A percentile compares a stretch with the other conserved stretches of the same genome.
Conservation (phyloP, 2,329 filamentous ascomycete genomes). For the Fusarium sp. region DNA sequence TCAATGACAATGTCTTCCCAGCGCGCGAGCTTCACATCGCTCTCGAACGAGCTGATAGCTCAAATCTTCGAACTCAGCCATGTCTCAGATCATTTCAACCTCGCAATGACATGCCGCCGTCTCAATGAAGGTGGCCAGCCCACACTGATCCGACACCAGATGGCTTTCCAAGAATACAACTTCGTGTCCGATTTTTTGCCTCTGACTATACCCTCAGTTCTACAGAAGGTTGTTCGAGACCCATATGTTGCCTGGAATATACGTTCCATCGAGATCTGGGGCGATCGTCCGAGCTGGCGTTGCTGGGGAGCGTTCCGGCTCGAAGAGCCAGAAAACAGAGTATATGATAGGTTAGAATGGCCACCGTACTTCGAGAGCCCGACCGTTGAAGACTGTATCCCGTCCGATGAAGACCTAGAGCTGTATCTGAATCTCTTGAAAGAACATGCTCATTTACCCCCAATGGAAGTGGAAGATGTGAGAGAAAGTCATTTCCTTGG, state of each 20-base stretch:
- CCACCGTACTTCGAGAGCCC: not conserved
- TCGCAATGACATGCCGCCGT: not conserved
- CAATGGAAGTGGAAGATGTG: not conserved
- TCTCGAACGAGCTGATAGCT: not conserved
- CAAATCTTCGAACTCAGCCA: not conserved
- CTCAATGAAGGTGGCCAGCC: not conserved
- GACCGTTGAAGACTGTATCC: not conserved
- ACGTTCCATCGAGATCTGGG: not conserved
- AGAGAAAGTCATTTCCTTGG: not conserved
- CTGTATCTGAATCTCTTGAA: not conserved
- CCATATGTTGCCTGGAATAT: conserved; percentile 6
- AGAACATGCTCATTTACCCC: not conserved
- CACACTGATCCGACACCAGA: not conserved
- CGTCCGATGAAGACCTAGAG: not conserved
- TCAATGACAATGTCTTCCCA: too few species aligned
- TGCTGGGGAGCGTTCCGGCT: not conserved
- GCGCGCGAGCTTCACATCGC: accelerated
- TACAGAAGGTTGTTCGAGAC: not conserved
- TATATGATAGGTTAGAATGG: not conserved
- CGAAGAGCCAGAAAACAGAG: not conserved
- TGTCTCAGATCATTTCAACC: not conserved
- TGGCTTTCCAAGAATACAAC: not conserved
- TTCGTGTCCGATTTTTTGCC: not conserved
- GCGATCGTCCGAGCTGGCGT: not conserved
- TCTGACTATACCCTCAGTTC: not conserved